Conservation (phyloP, 73 alveolate genomes). For the Blepharisma stoltei region DNA sequence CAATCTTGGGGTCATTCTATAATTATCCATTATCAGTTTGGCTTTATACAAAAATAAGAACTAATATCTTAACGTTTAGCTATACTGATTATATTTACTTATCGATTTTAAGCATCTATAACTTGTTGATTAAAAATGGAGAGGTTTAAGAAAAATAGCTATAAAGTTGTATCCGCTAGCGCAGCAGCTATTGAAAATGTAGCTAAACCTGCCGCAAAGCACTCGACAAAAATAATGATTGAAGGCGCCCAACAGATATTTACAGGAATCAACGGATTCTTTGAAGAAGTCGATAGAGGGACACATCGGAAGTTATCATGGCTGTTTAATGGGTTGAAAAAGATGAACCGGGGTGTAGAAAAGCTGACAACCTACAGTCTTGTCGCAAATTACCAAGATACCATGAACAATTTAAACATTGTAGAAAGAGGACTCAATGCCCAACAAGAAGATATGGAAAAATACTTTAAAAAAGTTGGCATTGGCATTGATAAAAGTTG, state of each 20-base stretch:
- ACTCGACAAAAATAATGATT: background rate
- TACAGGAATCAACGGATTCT: background rate
- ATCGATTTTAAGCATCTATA: too few species aligned
- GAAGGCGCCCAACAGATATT: slow-evolving; percentile 6
- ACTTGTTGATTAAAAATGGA: too few species aligned
- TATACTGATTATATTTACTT: too few species aligned
- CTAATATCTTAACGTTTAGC: too few species aligned
- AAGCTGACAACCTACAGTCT: background rate
- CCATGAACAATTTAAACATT: background rate
- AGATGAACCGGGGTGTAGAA: slow-evolving; percentile 11
- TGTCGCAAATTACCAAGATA: background rate
- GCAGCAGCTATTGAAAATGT: slow-evolving; percentile 30
- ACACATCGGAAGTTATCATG: background rate
- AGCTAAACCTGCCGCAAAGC: slow-evolving; percentile 1
- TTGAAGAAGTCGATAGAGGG: background rate
- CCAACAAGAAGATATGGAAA: background rate
- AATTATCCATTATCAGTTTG: too few species aligned
- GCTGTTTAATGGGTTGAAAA: slow-evolving; percentile 23
- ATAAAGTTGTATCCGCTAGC: slow-evolving; percentile 16
- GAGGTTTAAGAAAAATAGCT: background rate
- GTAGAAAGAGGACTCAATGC: slow-evolving; percentile 11
- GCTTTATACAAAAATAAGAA: too few species aligned
- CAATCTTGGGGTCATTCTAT: too few species aligned
- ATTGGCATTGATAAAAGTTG: background rate
- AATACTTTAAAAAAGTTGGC: background rate